Evolutionary conservation across 31 red algal species (phyloP), one percentile per base, ranked within the genome.

Genomic region (Porphyra umbilicalis): DNA sequence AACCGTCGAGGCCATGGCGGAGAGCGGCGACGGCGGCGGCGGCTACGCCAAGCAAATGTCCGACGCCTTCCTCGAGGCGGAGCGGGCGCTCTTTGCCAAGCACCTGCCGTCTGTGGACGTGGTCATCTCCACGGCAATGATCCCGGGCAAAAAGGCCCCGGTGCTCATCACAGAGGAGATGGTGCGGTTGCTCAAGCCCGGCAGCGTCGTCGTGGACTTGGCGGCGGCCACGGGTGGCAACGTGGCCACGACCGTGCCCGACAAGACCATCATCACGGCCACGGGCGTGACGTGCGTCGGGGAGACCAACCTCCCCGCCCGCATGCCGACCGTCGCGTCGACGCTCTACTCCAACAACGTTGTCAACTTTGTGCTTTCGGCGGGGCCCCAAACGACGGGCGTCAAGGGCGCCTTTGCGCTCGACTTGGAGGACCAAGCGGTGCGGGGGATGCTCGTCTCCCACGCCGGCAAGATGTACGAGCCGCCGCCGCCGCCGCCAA

Each of bases 11-110:
- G 57, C 20, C 4, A 42, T 94, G 2, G 76, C 88, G 78, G 91
- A 94, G 80, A 83, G 80, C 80, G 91, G 86, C 34, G 87, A 85
- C 40, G 91, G 91, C 38, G 74, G 76, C 9, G 91, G 91, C 74
- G 91, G 91, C 29, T 94, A 94, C 75, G 91, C 91, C 35, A 94
- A 94, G 74, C 83, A 89, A 71, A 94, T 94, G 91, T 86, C 83
- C 40, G 81, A 88, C 76, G 91, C 85, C n/a, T 94, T 86, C 76
- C 37, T 86, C 34, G 34, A 89, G 83, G 91, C 91, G 36, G 83
- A 94, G 68, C 36, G 83, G 32, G 86, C 85, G 44, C 46, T 94
- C 9, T 89, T 94, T 74, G 31, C 57, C 30, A 75, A 94, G 35
- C 74, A 75, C n/a, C 75, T 81, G 33, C 88, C 86, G 44, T 86